Evolutionary conservation across 2,329 filamentous ascomycete genomes (phyloP), one percentile per base, ranked within the genome.

Genomic region (Ophiocordyceps camponoti-leonardi): DNA sequence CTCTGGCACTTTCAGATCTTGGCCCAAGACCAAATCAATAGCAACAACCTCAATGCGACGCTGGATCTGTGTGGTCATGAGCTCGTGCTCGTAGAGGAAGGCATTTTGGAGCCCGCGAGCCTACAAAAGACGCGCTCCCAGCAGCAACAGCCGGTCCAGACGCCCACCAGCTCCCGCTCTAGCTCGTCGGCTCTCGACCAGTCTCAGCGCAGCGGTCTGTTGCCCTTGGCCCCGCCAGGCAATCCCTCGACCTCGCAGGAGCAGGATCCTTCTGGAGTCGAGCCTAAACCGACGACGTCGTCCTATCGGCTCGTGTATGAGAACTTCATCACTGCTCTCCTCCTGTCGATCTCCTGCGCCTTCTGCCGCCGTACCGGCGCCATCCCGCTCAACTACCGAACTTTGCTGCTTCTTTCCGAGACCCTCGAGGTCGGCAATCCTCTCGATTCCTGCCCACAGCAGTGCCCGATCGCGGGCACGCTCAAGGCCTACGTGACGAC

Each of bases 401-500:
- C 70, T 0, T 56, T 77, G 14, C 55, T 77, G 23, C 62, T 78
- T 45, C 57, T 66, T 22, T 47, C 62, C 8, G 41, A 39, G 19
- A 43, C 48, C 39, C 26, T 48, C 19, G 46, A 49, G 44, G 40
- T 43, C 30, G 43, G 47, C 30, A 53, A 52, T 26, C 47, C 49
- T 8, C 51, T 53, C 23, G 51, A 49, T 28, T 43, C 48, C 12
- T 43, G 46, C 14, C 28, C 50, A n/a, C 52, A 51, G 41, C 48
- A 48, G 13, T 47, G 52, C 16, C 56, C 57, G 14, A 49, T 71
- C 3, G 57, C 73, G 20, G 73, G 69, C 3, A 74, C 69, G 7
- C 65, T 78, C 16, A 67, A 68, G 43, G 64, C 70, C 10, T 73
- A 74, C 49, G 55, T 78, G 44, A 77, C 74, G 6, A 77, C 71